Evolutionary conservation across 768 basidiomycete species (phyloP), one percentile per base, ranked within the genome.

Genomic region (Amanita rimosa): DNA sequence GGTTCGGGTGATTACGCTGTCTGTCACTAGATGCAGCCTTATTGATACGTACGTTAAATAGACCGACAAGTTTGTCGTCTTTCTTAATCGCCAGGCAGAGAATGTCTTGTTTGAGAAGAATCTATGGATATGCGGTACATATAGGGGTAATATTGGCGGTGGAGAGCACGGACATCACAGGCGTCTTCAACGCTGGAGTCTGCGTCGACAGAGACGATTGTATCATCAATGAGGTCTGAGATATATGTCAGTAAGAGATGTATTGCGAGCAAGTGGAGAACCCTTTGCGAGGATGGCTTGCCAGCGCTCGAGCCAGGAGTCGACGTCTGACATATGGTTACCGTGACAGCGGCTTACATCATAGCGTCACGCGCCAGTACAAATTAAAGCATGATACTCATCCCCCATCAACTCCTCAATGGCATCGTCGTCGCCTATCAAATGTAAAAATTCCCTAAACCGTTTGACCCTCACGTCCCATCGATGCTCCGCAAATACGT

Each of bases 111-210:
- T 72, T 73, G 17, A 87, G 69, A 16, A 90, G 69, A 4, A 74
- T 58, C 87, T 88, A 51, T 22, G 17, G 9, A n/a, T 2, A 11
- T 43, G 8, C 13, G 34, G 19, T 14, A n/a, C 21, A 41, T 14
- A 24, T 14, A 45, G 22, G 29, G 35, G 48, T 38, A 26, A 36
- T 21, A 46, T 19, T 10, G 33, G 10, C 13, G 31, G 29, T 31
- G 10, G 13, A 13, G 19, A 11, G 24, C 44, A 66, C 73, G 57
- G 53, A 83, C 87, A 54, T 87, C 85, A 58, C 86, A 90, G 10
- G 87, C 86, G 38, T 85, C 83, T 61, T 91, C 87, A 14, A 91
- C 88, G 43, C 75, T 81, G 6, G 74, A 78, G 39, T 86, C 78
- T n/a, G 76, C 76, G 48, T 81, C 79, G 8, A 90, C 72, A 22